These are phyloP conservation scores for Fusarium irregulare DNA, from an alignment of 2,329 filamentous ascomycete species.

Conservation along the genomic window DNA sequence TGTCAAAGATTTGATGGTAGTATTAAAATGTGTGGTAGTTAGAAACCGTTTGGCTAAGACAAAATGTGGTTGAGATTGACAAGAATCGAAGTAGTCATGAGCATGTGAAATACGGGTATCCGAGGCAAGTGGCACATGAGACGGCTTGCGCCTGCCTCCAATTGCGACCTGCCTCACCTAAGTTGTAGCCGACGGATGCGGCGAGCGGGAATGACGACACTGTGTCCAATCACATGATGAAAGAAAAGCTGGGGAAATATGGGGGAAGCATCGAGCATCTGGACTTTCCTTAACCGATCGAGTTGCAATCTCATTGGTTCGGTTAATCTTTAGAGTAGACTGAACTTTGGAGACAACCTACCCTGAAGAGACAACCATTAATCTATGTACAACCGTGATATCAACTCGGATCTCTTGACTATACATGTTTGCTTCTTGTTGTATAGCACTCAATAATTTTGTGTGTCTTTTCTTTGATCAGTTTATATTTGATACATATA, in stretches of 20 bases:
- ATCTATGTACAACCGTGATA: not conserved
- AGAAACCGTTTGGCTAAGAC: slow-evolving; percentile 11
- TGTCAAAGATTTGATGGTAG: slow-evolving; percentile 3
- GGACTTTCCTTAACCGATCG: not conserved
- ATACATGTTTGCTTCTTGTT: not conserved
- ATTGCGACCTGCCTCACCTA: slow-evolving; percentile 24
- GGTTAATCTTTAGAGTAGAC: too few relatives aligned
- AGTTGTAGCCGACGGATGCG: slow-evolving; percentile 42
- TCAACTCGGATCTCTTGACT: not conserved
- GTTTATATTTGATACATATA: not conserved
- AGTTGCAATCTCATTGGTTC: slow-evolving; percentile 17
- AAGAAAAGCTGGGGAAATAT: slow-evolving; percentile 45
- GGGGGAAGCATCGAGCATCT: slow-evolving; percentile 21
- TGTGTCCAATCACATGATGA: slow-evolving; percentile 43
- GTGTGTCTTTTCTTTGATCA: not conserved
- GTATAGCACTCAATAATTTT: not conserved
- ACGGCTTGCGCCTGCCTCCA: slow-evolving; percentile 28
- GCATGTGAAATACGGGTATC: slow-evolving; percentile 47
- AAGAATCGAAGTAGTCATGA: slow-evolving; percentile 27
- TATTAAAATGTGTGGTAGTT: slow-evolving; percentile 5
- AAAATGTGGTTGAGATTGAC: slow-evolving; percentile 25
- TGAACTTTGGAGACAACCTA: not conserved
- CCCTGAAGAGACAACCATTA: not conserved
- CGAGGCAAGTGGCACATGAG: slow-evolving; percentile 47
- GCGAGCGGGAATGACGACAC: slow-evolving; percentile 47